These are phyloP conservation scores for Suillus ampliporus DNA, from an alignment of 768 basidiomycete genomes.

Conservation along the genomic window DNA sequence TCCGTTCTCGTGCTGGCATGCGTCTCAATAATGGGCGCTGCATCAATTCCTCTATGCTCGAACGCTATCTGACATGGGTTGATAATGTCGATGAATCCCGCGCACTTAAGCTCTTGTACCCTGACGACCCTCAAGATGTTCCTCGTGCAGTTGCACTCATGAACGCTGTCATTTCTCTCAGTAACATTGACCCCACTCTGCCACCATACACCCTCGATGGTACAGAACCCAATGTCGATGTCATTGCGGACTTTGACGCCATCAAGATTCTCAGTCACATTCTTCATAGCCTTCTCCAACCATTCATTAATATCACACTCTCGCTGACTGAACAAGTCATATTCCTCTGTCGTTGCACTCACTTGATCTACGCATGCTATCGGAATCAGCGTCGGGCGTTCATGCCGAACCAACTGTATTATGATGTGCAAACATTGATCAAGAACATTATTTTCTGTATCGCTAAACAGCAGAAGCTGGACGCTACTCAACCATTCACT, in stretches of 20 bases:
- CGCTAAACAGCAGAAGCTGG: conserved; percentile 28
- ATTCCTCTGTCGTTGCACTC: conserved; percentile 33
- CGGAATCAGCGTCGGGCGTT: conserved; percentile 20
- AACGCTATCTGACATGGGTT: conserved; percentile 1
- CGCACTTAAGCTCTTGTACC: conserved; percentile 25
- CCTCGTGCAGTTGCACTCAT: conserved; percentile 37
- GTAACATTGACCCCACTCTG: not conserved
- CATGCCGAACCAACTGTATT: conserved; percentile 35
- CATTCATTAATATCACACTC: conserved; percentile 33
- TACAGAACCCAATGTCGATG: not conserved
- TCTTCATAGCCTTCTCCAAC: conserved; percentile 24
- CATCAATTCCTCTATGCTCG: conserved; percentile 1
- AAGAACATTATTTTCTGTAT: conserved; percentile 27
- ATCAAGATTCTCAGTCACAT: conserved; percentile 18
- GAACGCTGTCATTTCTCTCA: conserved; percentile 8
- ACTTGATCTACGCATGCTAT: conserved; percentile 30
- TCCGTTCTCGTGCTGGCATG: conserved; percentile 9
- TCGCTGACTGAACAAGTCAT: conserved; percentile 35
- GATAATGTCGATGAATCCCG: not conserved
- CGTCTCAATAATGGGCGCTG: not conserved
- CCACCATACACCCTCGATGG: conserved; percentile 2
- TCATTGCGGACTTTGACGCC: conserved; percentile 6
- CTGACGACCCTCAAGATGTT: conserved; percentile 41
- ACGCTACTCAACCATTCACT: conserved; percentile 24
- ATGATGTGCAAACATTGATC: conserved; percentile 32